These are phyloP conservation scores for Corniculantispora saksenae DNA, from an alignment of 2,329 filamentous ascomycete species.

Conservation along the genomic window DNA sequence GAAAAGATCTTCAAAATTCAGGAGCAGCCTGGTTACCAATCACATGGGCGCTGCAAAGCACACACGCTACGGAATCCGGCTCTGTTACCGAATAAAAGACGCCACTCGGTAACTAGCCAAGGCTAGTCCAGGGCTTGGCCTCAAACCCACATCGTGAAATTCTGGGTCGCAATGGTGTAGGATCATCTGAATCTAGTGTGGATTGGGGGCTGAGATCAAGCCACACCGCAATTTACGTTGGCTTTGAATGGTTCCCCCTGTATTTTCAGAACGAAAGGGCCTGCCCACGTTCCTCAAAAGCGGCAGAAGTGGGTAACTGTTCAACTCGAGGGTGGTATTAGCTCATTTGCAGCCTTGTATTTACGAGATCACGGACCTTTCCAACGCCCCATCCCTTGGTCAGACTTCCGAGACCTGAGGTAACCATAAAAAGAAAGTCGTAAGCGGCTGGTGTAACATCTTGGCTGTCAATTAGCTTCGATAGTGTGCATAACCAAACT, in stretches of 20 bases:
- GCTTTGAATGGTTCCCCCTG: neutral
- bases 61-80: neutral
- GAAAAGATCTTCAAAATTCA: too few species aligned
- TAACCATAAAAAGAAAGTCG: neutral
- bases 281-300: neutral
- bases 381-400: neutral
- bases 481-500: neutral
- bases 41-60: neutral
- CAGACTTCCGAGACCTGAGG: neutral
- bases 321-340: neutral
- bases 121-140: neutral
- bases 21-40: neutral
- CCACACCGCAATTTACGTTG: conserved; percentile 10
- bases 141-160: neutral
- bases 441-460: neutral
- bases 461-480: neutral
- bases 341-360: conserved; percentile 11
- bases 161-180: neutral
- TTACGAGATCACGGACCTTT: neutral
- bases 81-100: neutral
- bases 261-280: neutral
- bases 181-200: neutral
- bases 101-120: neutral
- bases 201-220: conserved; percentile 9
- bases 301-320: neutral